Evolutionary conservation across 106 monocot species (phyloP).

Genomic region (Dactylorhiza incarnata): DNA sequence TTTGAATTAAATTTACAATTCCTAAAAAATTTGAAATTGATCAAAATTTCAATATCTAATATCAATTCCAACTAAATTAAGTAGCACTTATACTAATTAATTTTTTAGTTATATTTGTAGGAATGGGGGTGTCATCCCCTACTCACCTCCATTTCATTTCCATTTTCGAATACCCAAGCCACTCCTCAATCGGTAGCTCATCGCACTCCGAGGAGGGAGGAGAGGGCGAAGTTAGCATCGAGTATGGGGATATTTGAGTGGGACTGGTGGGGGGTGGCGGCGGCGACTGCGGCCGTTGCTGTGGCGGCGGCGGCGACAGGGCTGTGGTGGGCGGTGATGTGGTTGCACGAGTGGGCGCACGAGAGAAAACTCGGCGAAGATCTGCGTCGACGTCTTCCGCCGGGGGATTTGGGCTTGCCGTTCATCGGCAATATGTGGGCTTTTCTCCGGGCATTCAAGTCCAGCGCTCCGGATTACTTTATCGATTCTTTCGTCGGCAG

Average conservation of each 20-base stretch:
- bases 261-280: background rate
- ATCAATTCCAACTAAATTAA: too few species aligned
- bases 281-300: background rate
- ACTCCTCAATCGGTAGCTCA: background rate
- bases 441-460: slow-evolving; percentile 52
- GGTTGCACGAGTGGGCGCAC: slow-evolving; percentile 23
- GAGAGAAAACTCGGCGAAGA: slow-evolving; percentile 21
- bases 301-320: slow-evolving; percentile 3
- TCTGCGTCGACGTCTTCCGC: slow-evolving; percentile 26
- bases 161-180: background rate
- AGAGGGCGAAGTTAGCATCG: background rate
- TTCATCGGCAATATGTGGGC: slow-evolving; percentile 49
- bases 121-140: too few species aligned
- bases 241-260: background rate
- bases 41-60: too few species aligned
- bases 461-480: slow-evolving; percentile 41
- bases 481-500: slow-evolving; percentile 9
- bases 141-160: background rate
- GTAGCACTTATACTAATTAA: too few species aligned
- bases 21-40: too few species aligned
- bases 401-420: slow-evolving; percentile 50
- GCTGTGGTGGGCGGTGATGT: slow-evolving; percentile 1
- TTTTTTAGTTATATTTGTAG: too few species aligned
- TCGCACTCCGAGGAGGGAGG: background rate
- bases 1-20: too few species aligned